Conservation (phyloP, 805 yeast species). For the Yarrowia hollandica region DNA sequence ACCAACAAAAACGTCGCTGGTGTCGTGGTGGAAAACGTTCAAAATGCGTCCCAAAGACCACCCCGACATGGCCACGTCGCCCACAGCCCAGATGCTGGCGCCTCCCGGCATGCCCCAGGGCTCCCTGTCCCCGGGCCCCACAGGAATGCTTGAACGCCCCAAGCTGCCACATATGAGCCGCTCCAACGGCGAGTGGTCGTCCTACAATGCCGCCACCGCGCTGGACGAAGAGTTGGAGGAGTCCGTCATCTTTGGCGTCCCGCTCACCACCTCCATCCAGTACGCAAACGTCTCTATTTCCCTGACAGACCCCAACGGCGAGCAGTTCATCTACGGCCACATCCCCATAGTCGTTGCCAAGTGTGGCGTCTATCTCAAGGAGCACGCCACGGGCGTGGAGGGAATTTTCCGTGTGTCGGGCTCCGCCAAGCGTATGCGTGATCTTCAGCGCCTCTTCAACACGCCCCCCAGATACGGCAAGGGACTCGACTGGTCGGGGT, state of each 20-base stretch:
- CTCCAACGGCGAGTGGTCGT: slow-evolving; percentile 38
- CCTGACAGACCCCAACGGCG: slow-evolving; percentile 56
- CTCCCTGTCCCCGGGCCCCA: slow-evolving; percentile 12
- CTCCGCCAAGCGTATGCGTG: slow-evolving; percentile 81
- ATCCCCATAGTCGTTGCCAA: slow-evolving; percentile 95
- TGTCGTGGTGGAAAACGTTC: slow-evolving; percentile 49
- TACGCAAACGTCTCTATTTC: slow-evolving; percentile 78
- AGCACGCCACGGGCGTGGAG: slow-evolving; percentile 67
- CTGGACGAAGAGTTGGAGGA: slow-evolving; percentile 32
- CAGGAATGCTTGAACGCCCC: slow-evolving; percentile 37
- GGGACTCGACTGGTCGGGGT: slow-evolving; percentile 86
- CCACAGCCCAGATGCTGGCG: slow-evolving; percentile 5
- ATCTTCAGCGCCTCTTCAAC: slow-evolving; percentile 78
- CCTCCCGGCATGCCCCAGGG: slow-evolving; percentile 24
- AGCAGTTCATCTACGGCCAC: slow-evolving; percentile 75
- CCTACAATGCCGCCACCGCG: slow-evolving; percentile 8
- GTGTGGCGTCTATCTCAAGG: slow-evolving; percentile 84
- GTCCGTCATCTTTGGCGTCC: slow-evolving; percentile 71
- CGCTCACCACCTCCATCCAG: slow-evolving; percentile 65
- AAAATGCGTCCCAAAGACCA: slow-evolving; percentile 34
- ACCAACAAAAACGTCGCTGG: slow-evolving; percentile 42
- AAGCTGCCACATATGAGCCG: slow-evolving; percentile 43
- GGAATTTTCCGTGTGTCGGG: slow-evolving; percentile 96
- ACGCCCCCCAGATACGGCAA: slow-evolving; percentile 89
- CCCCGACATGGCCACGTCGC: slow-evolving; percentile 8